Evolutionary conservation across 2,329 filamentous ascomycete genomes (phyloP).

Genomic region (Fusarium aywerte): DNA sequence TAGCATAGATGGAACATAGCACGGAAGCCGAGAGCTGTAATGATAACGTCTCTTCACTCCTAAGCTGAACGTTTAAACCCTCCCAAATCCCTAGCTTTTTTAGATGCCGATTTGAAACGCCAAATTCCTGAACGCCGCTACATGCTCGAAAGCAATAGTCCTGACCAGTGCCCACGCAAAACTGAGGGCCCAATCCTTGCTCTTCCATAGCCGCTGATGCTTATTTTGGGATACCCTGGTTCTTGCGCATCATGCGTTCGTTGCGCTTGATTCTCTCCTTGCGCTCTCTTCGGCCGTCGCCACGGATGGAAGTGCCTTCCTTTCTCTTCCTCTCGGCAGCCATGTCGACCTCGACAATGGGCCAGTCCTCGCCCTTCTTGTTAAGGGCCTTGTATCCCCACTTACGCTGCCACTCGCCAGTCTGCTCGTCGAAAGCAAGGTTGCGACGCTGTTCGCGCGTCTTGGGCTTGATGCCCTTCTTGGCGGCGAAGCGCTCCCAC

Average conservation of each 20-base stretch:
- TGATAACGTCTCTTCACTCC: slow-evolving; percentile 35
- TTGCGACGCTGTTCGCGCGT: slow-evolving; percentile 78
- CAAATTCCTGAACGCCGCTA: slow-evolving; percentile 48
- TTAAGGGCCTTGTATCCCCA: slow-evolving; percentile 96
- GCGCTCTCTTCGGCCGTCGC: slow-evolving; percentile 71
- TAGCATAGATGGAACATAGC: slow-evolving; percentile 7
- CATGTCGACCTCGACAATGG: slow-evolving; percentile 87
- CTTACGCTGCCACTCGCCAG: slow-evolving; percentile 88
- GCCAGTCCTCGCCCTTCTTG: slow-evolving; percentile 85
- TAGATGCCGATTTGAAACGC: slow-evolving; percentile 45
- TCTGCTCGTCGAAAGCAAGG: slow-evolving; percentile 84
- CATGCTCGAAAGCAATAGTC: slow-evolving; percentile 38
- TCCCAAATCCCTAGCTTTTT: slow-evolving; percentile 37
- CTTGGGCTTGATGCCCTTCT: slow-evolving; percentile 96
- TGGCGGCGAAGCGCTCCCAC: slow-evolving; percentile 95
- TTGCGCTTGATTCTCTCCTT: slow-evolving; percentile 77
- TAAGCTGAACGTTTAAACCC: slow-evolving; percentile 31
- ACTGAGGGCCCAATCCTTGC: slow-evolving; percentile 7
- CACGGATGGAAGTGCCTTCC: slow-evolving; percentile 69
- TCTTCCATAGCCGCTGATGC: slow-evolving; percentile 14
- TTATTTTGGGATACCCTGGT: slow-evolving; percentile 58
- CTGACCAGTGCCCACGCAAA: slow-evolving; percentile 19
- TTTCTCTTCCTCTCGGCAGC: slow-evolving; percentile 73
- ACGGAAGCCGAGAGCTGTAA: slow-evolving; percentile 31
- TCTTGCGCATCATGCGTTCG: slow-evolving; percentile 75